Evolutionary conservation across 2,329 filamentous ascomycete species (phyloP), one percentile per base, ranked within the genome.

Genomic region (Didymella lethalis): DNA sequence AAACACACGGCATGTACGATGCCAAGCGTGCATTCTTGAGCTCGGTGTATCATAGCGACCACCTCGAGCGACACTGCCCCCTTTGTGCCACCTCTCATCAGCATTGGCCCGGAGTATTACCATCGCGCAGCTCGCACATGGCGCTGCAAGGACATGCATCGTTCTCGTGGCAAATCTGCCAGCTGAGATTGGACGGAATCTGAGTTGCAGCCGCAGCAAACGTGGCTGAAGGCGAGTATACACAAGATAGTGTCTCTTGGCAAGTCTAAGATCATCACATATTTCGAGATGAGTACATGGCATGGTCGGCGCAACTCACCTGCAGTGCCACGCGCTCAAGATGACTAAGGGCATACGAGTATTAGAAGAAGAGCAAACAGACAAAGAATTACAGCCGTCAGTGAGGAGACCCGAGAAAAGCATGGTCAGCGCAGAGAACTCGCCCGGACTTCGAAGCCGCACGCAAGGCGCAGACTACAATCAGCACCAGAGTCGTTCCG

Each of bases 41-140:
- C 20, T 8, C 20, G 34, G 32, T 28, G 36, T 40, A 40, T 14
- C 14, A 7, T 14, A 29, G 50, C 49, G 16, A 32, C 31, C 31
- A 34, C 6, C 11, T 43, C 4, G 11, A 36, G 3, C 3, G 23
- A 49, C 56, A 59, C 46, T 50, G 50, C 56, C 56, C 11, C 20
- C 32, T 29, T 43, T 32, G 56, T 59, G 29, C 31, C 34, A 36
- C 41, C 12, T 34, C 29, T 23, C 18, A 59, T 7, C 50, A 45
- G 50, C 40, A 48, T 59, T 50, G 50, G 56, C 50, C 50, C 50
- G 50, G 50, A 48, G 40, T 34, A 50, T 41, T 50, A 23, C 28
- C 40, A 46, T 43, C 40, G 40, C 28, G 41, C 50, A 43, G 25
- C 36, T 25, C 29, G 20, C 41, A 48, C 45, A 44, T 46, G 47